Evolutionary conservation across 345 rosid genomes (phyloP).

Genomic region (Heritiera littoralis): DNA sequence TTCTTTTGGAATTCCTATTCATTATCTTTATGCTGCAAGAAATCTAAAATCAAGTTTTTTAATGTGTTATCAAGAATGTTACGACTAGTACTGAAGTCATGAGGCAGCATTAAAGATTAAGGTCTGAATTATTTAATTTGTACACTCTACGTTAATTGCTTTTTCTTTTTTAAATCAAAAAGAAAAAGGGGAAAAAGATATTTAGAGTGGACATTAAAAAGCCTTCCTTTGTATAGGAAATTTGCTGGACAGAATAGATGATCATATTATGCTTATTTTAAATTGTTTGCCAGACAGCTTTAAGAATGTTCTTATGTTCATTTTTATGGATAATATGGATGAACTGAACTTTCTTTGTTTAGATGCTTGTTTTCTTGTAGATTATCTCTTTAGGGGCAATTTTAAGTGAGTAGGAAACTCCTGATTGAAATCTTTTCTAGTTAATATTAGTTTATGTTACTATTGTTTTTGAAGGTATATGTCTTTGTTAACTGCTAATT

Average conservation of each 20-base stretch:
- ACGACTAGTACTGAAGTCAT: conserved; percentile 2
- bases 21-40: conserved; percentile 3
- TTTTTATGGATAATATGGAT: background rate
- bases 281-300: background rate
- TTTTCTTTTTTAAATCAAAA: background rate
- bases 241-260: background rate
- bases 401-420: background rate
- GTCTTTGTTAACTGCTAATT: conserved; percentile 2
- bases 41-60: conserved; percentile 1
- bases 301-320: background rate
- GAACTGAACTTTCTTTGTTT: conserved; percentile 4
- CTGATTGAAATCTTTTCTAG: background rate
- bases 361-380: background rate
- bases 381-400: background rate
- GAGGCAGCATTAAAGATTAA: background rate
- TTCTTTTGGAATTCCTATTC: background rate
- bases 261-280: background rate
- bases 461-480: conserved; percentile 9
- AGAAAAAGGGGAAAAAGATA: background rate
- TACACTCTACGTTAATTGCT: conserved; percentile 5
- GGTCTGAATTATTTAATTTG: background rate
- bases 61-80: conserved; percentile 1
- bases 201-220: conserved; percentile 7
- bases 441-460: conserved; percentile 35
- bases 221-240: background rate